phyloP scores from a whole-genome alignment of 1,139 yeast species.

The Magnusiomyces magnusii region DNA sequence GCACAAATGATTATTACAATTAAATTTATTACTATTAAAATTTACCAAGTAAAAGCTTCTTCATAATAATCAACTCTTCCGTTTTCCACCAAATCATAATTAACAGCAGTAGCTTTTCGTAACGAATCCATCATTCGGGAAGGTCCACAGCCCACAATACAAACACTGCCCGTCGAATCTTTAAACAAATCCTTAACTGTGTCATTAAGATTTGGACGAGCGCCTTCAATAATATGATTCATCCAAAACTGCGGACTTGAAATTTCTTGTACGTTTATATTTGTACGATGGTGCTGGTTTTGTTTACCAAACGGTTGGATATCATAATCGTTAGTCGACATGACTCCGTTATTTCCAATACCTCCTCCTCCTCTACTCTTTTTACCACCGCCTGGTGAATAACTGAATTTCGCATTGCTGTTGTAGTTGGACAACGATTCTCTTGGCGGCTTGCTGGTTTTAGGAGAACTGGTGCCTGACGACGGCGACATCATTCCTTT shows the following conservation, averaged over 20 bases:
- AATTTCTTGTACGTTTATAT: neutral
- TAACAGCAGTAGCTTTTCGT: conserved; percentile 25
- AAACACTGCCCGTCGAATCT: conserved; percentile 28
- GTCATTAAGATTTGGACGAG: conserved; percentile 25
- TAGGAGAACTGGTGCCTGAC: neutral
- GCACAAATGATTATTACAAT: too few species aligned
- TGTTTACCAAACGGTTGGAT: neutral
- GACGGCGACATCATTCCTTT: neutral
- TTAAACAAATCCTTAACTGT: conserved; percentile 23
- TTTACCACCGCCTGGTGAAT: neutral
- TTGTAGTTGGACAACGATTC: neutral
- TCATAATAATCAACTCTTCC: conserved; percentile 35
- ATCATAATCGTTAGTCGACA: neutral
- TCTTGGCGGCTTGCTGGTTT: neutral
- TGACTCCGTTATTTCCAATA: neutral
- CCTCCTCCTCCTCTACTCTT: too few species aligned
- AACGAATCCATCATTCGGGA: conserved; percentile 34
- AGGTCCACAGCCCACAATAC: conserved; percentile 36
- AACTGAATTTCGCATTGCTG: neutral
- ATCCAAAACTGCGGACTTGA: conserved; percentile 9
- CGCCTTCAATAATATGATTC: conserved; percentile 17
- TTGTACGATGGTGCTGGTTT: neutral
- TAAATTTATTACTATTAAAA: too few species aligned
- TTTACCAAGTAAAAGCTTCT: conserved; percentile 35
- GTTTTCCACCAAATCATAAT: conserved; percentile 26